phyloP scores from a whole-genome alignment of 306 rosid genomes.

The Erythrophleum fordii region DNA sequence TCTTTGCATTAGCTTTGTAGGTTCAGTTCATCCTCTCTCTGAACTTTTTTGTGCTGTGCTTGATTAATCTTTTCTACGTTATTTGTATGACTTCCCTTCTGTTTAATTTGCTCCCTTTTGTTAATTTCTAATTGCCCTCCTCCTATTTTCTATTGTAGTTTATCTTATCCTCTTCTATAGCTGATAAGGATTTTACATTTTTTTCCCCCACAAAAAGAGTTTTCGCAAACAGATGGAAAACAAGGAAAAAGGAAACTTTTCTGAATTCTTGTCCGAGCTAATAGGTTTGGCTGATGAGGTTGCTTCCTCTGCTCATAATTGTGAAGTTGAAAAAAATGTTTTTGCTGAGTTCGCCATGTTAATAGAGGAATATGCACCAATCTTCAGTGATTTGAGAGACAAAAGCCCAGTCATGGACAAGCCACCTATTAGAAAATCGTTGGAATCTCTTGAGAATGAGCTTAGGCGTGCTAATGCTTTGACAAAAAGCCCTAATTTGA shows the following conservation, averaged over 20 bases:
- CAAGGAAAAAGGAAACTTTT: slow-evolving; percentile 46
- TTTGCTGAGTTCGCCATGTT: slow-evolving; percentile 60
- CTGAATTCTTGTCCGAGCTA: slow-evolving; percentile 50
- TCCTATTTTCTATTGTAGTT: slow-evolving; percentile 11
- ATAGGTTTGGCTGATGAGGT: slow-evolving; percentile 58
- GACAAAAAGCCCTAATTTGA: slow-evolving; percentile 47
- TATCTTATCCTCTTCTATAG: slow-evolving; percentile 16
- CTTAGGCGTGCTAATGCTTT: slow-evolving; percentile 54
- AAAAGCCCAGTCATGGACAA: slow-evolving; percentile 49
- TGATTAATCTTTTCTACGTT: slow-evolving; percentile 16
- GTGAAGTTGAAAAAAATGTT: slow-evolving; percentile 47
- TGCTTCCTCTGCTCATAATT: slow-evolving; percentile 54
- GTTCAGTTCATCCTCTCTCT: slow-evolving; percentile 26
- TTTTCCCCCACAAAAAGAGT: slow-evolving; percentile 9
- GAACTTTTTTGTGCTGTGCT: neutral
- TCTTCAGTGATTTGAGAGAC: slow-evolving; percentile 64
- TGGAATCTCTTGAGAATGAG: slow-evolving; percentile 76
- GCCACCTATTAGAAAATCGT: slow-evolving; percentile 64
- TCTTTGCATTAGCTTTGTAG: slow-evolving; percentile 37
- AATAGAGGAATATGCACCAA: slow-evolving; percentile 57
- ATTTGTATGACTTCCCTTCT: neutral
- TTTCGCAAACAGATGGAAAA: slow-evolving; percentile 35
- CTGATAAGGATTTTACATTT: slow-evolving; percentile 20
- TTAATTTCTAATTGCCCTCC: neutral
- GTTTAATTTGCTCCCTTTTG: neutral